Evolutionary conservation across 352 stramenopile genomes (phyloP).

Genomic region (Phytophthora melonis): DNA sequence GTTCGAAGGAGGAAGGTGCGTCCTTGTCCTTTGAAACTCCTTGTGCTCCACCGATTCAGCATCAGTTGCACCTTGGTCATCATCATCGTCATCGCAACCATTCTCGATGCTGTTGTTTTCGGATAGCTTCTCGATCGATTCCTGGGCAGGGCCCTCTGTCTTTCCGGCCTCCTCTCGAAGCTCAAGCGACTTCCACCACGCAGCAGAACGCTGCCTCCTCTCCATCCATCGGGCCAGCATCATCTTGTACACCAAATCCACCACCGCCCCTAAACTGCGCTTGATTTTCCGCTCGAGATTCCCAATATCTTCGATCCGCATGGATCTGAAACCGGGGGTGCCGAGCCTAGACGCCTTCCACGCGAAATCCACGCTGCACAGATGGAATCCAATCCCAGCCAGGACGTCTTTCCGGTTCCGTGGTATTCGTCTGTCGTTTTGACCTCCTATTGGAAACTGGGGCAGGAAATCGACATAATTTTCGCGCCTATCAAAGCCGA

Average conservation of each 20-base stretch:
- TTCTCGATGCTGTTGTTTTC: not conserved
- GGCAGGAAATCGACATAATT: constrained; percentile 29
- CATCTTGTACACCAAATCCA: constrained; percentile 57
- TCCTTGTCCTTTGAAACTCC: constrained; percentile 3
- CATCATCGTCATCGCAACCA: not conserved
- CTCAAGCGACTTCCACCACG: constrained; percentile 31
- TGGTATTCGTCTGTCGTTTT: constrained; percentile 17
- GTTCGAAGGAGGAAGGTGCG: not conserved
- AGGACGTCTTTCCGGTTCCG: constrained; percentile 29
- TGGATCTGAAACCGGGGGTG: constrained; percentile 23
- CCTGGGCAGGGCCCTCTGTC: not conserved
- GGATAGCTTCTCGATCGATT: not conserved
- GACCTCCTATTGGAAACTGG: constrained; percentile 14
- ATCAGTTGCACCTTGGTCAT: constrained; percentile 23
- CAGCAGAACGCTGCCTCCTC: constrained; percentile 23
- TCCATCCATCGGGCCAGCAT: constrained; percentile 59
- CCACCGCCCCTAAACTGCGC: constrained; percentile 34
- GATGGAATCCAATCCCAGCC: constrained; percentile 38
- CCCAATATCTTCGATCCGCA: constrained; percentile 51
- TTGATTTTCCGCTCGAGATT: constrained; percentile 58
- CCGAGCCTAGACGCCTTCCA: constrained; percentile 45
- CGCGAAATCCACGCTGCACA: constrained; percentile 21
- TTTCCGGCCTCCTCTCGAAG: constrained; percentile 7
- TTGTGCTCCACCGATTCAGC: constrained; percentile 28
- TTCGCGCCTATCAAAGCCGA: constrained; percentile 43